Base-by-base conservation (phyloP, 306 rosid genomes). In the Dicorynia guianensis region DNA sequence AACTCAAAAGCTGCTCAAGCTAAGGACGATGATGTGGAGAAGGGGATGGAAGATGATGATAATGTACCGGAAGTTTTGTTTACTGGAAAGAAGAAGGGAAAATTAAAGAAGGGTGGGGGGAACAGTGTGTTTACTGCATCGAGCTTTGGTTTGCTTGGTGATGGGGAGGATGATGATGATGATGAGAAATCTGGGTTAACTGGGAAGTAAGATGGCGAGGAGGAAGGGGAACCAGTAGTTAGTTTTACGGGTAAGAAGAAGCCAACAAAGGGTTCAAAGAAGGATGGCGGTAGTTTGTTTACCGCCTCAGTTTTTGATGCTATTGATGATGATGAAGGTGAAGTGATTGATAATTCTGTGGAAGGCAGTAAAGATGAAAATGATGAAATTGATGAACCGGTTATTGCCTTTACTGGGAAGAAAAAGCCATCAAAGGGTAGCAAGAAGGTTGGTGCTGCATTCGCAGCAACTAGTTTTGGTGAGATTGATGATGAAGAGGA, bases 31-130 rank as follows among this genome's bases (percentile, higher is more conserved):
- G 72, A 48, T 6, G 79, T 71, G n/a, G 85, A 82, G 25, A 67
- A 20, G 50, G 11, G 2, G 52, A 72, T 6, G 14, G 86, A 57
- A 1, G 84, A 79, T 10, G 93, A 77, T 2, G 93, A 87, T 30
- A 89, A 76, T 72, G 85, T 67, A 35, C 58, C 85, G 4, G 90
- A 86, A 52, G 77, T 80, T 74, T 91, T 71, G 4, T 78, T 95
- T 67, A 62, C 85, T n/a, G 99, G 96, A 81, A 93, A 91, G 86
- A 87, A 87, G 87, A 89, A 90, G 81, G 93, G 94, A 9, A 91
- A 85, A 74, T 81, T 83, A 15, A 92, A 95, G 70, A 92, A 90
- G 75, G 91, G 93, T 63, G 85, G 92, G 15, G 90, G 90, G 43
- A 87, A 64, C 6, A 81, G 89, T 67, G 80, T 13, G 68, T 80